Conservation (phyloP, 192 early-diverging fungal genomes). For the Ramicandelaber brevisporus region DNA sequence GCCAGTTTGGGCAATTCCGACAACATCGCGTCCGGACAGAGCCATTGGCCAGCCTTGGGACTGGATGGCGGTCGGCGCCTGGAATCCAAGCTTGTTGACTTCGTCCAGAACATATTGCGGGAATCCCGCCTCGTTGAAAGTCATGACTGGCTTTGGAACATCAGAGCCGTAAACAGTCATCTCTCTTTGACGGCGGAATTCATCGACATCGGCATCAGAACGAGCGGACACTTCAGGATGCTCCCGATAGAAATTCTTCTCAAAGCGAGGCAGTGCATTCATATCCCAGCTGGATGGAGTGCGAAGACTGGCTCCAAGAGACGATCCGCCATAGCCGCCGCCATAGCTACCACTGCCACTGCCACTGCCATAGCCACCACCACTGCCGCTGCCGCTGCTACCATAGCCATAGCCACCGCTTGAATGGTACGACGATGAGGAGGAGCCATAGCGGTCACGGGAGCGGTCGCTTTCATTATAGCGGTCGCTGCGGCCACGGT, state of each 20-base stretch:
- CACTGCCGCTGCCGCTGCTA: slow-evolving; percentile 9
- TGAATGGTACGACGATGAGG: slow-evolving; percentile 1
- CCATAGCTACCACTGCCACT: slow-evolving; percentile 6
- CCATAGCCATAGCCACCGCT: slow-evolving; percentile 8
- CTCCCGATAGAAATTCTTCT: slow-evolving; percentile 97
- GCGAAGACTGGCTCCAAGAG: slow-evolving; percentile 27
- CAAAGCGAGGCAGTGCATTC: slow-evolving; percentile 43
- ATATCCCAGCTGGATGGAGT: slow-evolving; percentile 41
- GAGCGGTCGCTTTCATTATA: too few relatives aligned
- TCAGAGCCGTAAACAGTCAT: slow-evolving; percentile 63
- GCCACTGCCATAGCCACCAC: slow-evolving; percentile 6
- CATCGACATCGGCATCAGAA: slow-evolving; percentile 43
- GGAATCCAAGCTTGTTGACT: slow-evolving; percentile 62
- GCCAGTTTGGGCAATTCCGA: slow-evolving; percentile 70
- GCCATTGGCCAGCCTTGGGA: slow-evolving; percentile 98
- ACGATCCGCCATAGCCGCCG: slow-evolving; percentile 19
- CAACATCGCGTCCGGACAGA: slow-evolving; percentile 78
- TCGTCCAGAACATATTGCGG: slow-evolving; percentile 78
- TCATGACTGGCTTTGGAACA: slow-evolving; percentile 71
- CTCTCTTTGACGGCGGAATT: slow-evolving; percentile 44
- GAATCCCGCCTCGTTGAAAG: slow-evolving; percentile 81
- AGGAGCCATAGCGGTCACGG: too few relatives aligned
- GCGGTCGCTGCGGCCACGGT: too few relatives aligned
- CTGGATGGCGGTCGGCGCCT: slow-evolving; percentile 78
- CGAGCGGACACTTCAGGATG: slow-evolving; percentile 38